These are phyloP conservation scores for Thermochaetoides thermophila DNA, from an alignment of 495 filamentous ascomycete genomes.

Conservation along the genomic window DNA sequence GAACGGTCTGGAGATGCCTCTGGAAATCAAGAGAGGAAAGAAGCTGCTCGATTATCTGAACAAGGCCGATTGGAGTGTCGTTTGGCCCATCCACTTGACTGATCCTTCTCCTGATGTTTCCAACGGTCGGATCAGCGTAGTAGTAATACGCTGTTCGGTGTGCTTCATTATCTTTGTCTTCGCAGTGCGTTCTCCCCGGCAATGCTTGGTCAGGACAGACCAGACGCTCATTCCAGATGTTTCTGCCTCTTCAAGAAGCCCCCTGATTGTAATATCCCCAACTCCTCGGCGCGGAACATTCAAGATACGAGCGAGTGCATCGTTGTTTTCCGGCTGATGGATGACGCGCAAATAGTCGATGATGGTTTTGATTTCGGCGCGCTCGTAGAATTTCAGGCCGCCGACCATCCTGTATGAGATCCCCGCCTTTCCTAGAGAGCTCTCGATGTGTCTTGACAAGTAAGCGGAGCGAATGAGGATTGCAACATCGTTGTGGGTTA, in stretches of 20 bases:
- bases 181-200: constrained; percentile 51
- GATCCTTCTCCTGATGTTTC: constrained; percentile 48
- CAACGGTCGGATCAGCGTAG: constrained; percentile 35
- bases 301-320: constrained; percentile 71
- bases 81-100: constrained; percentile 20
- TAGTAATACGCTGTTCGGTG: constrained; percentile 42
- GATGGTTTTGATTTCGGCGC: constrained; percentile 75
- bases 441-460: constrained; percentile 74
- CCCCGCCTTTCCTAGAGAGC: constrained; percentile 68
- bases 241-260: constrained; percentile 59
- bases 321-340: constrained; percentile 75
- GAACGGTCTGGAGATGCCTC: constrained; percentile 50
- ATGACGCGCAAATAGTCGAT: constrained; percentile 83
- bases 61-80: constrained; percentile 34
- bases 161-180: constrained; percentile 54
- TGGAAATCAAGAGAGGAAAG: constrained; percentile 60
- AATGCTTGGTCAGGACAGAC: constrained; percentile 51
- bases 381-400: constrained; percentile 82
- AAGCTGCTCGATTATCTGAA: constrained; percentile 59
- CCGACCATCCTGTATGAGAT: constrained; percentile 91
- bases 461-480: constrained; percentile 74
- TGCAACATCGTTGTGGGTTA: constrained; percentile 66
- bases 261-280: constrained; percentile 65
- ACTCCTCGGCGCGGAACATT: constrained; percentile 73
- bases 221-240: constrained; percentile 56